Evolutionary conservation across 305 asterid genomes (phyloP).

Genomic region (Fraxinus floribunda): DNA sequence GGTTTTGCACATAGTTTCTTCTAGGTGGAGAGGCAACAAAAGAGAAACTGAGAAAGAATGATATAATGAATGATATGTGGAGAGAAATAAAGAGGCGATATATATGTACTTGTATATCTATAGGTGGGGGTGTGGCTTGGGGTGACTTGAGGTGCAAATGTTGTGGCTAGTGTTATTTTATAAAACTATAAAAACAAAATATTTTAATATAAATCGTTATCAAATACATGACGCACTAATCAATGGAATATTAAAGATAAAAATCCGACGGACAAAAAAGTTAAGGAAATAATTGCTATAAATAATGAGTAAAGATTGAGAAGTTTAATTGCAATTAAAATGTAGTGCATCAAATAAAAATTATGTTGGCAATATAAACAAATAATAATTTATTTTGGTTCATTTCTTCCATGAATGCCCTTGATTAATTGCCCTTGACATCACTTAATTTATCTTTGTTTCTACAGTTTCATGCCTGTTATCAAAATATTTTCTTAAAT

Average conservation of each 20-base stretch:
- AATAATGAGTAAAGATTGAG: too few species aligned
- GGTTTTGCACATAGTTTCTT: not conserved
- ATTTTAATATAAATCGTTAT: too few species aligned
- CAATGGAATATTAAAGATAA: too few species aligned
- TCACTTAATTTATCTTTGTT: constrained; percentile 2
- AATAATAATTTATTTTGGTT: not conserved
- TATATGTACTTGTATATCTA: too few species aligned
- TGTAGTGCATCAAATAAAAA: too few species aligned
- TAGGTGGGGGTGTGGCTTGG: too few species aligned
- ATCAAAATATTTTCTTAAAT: not conserved
- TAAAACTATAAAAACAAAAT: not conserved
- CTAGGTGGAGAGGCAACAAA: not conserved
- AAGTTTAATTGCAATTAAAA: too few species aligned
- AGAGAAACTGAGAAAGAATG: not conserved
- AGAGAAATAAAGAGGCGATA: too few species aligned
- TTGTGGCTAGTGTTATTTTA: constrained; percentile 36
- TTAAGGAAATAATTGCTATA: too few species aligned
- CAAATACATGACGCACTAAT: too few species aligned
- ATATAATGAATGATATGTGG: not conserved
- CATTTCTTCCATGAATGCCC: not conserved
- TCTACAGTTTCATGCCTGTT: not conserved
- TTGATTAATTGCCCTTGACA: not conserved
- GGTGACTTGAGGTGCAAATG: constrained; percentile 11
- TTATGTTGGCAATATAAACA: not conserved
- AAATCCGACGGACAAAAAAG: too few species aligned